Conservation (phyloP, 202 grass and related monocot genomes). For the Panicum hallii region DNA sequence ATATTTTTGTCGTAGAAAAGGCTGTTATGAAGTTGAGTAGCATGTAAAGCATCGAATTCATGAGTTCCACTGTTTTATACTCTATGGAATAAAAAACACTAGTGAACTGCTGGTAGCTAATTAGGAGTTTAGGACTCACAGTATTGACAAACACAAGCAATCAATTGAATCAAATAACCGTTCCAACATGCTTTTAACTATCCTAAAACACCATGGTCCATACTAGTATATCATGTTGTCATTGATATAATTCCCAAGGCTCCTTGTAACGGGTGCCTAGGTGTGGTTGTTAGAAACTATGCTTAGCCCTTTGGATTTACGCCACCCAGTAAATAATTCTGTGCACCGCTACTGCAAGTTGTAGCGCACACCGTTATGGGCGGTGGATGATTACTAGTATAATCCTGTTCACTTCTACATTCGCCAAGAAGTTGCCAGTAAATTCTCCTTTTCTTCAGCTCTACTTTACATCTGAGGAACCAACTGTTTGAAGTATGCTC, state of each 20-base stretch:
- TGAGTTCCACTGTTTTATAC: slow-evolving; percentile 3
- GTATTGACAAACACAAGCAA: slow-evolving; percentile 11
- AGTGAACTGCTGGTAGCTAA: slow-evolving; percentile 11
- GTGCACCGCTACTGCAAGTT: slow-evolving; percentile 35
- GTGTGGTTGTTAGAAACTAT: slow-evolving; percentile 44
- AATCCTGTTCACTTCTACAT: slow-evolving; percentile 24
- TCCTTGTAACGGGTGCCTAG: slow-evolving; percentile 56
- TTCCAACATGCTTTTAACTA: slow-evolving; percentile 33
- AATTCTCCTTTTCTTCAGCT: slow-evolving; percentile 51
- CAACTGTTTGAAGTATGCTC: slow-evolving; percentile 40
- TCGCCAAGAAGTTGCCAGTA: slow-evolving; percentile 36
- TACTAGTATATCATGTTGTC: slow-evolving; percentile 33
- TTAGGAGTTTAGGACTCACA: background rate
- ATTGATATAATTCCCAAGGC: slow-evolving; percentile 42
- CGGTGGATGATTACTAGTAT: slow-evolving; percentile 30
- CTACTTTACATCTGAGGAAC: slow-evolving; percentile 50
- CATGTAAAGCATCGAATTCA: slow-evolving; percentile 10
- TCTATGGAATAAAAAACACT: background rate
- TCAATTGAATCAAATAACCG: background rate
- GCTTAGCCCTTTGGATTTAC: slow-evolving; percentile 55
- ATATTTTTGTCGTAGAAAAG: slow-evolving; percentile 17
- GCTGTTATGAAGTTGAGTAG: slow-evolving; percentile 16
- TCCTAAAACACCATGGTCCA: slow-evolving; percentile 40
- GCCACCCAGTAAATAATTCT: slow-evolving; percentile 45
- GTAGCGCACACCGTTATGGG: slow-evolving; percentile 37